Percentiles rank a stretch among this genome's conserved stretches.
phyloP scores from a whole-genome alignment of 768 basidiomycete species.

The Amanita rimosa region DNA sequence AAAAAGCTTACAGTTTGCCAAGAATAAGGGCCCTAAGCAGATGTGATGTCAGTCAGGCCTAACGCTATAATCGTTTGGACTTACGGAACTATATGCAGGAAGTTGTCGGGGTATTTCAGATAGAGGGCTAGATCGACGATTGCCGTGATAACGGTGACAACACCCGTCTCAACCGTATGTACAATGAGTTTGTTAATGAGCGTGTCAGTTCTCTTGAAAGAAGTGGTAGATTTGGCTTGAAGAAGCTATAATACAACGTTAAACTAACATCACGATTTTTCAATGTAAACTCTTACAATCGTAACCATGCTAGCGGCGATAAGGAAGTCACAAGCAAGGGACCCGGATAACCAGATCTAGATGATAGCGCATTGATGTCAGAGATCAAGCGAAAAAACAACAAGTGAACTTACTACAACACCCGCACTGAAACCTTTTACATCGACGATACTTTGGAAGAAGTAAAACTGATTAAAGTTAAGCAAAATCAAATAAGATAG shows the following conservation, averaged over 20 bases:
- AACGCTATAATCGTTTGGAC: not conserved
- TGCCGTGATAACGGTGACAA: constrained; percentile 3
- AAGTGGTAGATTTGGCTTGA: not conserved
- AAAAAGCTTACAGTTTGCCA: constrained; percentile 4
- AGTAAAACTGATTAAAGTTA: not conserved
- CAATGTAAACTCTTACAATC: constrained; percentile 3
- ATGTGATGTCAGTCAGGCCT: not conserved
- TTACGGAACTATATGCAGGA: constrained; percentile 4
- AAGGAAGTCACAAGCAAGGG: constrained; percentile 6
- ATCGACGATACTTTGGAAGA: not conserved
- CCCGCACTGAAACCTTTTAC: not conserved
- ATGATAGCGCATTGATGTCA: not conserved
- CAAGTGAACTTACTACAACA: not conserved
- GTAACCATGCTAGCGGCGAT: constrained; percentile 10
- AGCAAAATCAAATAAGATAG: not conserved
- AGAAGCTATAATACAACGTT: not conserved
- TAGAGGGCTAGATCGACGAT: constrained; percentile 1
- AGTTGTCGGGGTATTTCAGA: not conserved
- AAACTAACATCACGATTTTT: not conserved
- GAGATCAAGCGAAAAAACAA: not conserved
- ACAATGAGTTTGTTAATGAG: not conserved
- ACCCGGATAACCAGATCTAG: constrained; percentile 6
- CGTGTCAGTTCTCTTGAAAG: not conserved
- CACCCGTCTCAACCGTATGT: constrained; percentile 4
- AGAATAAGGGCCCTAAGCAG: constrained; percentile 2